Percentiles rank a stretch among this genome's conserved stretches.
Conservation (phyloP, 2,329 filamentous ascomycete genomes). For the Aspergillus alliaceus region DNA sequence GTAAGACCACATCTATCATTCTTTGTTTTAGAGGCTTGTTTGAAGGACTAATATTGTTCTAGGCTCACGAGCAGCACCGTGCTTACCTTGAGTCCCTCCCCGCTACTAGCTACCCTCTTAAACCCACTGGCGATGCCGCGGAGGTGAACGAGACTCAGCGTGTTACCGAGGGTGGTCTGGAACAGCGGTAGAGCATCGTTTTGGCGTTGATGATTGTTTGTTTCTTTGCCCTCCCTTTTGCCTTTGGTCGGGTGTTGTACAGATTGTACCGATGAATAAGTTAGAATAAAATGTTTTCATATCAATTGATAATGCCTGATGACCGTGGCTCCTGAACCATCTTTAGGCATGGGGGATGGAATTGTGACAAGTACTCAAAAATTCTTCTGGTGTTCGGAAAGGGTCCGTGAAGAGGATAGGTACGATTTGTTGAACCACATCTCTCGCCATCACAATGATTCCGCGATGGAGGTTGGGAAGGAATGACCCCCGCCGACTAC, state of each 20-base stretch:
- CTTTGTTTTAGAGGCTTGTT: too few species aligned
- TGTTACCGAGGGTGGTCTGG: conserved; percentile 59
- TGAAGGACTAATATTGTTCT: conserved; percentile 10
- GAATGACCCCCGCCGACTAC: background rate
- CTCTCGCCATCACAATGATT: background rate
- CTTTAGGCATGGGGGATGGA: background rate
- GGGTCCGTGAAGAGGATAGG: too few species aligned
- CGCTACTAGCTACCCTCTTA: conserved; percentile 77
- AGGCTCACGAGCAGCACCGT: conserved; percentile 91
- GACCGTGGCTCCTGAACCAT: too few species aligned
- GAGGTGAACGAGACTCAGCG: conserved; percentile 60
- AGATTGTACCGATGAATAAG: conserved; percentile 37
- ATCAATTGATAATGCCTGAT: background rate
- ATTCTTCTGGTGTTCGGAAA: too few species aligned
- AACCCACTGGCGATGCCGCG: conserved; percentile 57
- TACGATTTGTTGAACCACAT: too few species aligned
- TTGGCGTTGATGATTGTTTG: conserved; percentile 37
- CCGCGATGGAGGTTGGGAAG: background rate
- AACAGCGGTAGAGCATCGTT: conserved; percentile 55
- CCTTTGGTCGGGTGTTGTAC: conserved; percentile 32
- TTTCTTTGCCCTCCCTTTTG: conserved; percentile 25
- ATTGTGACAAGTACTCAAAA: background rate
- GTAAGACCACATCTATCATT: conserved; percentile 66
- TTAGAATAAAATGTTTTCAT: conserved; percentile 17
- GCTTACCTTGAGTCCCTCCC: conserved; percentile 80